phyloP scores from a whole-genome alignment of 768 basidiomycete genomes.

The Tephrocybe sp. region DNA sequence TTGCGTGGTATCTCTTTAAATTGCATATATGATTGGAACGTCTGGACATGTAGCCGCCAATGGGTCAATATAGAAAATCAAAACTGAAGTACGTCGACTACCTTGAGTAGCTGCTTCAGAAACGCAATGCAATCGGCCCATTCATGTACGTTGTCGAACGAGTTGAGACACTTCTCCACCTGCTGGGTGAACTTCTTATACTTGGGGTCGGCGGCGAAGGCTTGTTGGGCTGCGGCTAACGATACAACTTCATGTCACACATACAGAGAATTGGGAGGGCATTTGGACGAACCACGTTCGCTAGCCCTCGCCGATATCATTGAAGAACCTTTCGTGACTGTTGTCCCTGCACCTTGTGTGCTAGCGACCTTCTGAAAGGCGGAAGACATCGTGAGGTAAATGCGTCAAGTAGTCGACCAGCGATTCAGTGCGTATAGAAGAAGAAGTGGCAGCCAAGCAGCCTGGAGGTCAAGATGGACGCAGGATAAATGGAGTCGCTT shows the following conservation, averaged over 20 bases:
- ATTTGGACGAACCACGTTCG: constrained; percentile 47
- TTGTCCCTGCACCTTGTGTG: constrained; percentile 32
- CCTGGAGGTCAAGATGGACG: constrained; percentile 1
- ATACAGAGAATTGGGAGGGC: constrained; percentile 1
- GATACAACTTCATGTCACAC: background rate
- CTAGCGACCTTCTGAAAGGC: constrained; percentile 27
- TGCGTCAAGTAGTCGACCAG: constrained; percentile 17
- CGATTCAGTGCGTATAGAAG: constrained; percentile 12
- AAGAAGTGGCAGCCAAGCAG: constrained; percentile 12
- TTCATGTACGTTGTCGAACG: constrained; percentile 95
- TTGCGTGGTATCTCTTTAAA: constrained; percentile 97
- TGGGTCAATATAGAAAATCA: background rate
- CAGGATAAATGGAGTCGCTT: background rate
- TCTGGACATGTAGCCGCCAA: constrained; percentile 42
- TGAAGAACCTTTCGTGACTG: constrained; percentile 37
- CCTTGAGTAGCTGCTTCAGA: constrained; percentile 91
- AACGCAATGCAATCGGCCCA: constrained; percentile 99
- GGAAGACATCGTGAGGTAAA: constrained; percentile 14
- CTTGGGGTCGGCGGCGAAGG: constrained; percentile 80
- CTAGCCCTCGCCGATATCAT: constrained; percentile 43
- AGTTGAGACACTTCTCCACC: constrained; percentile 89
- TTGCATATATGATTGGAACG: constrained; percentile 89
- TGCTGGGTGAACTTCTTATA: constrained; percentile 92
- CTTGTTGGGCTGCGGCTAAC: constrained; percentile 49
- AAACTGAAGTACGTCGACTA: constrained; percentile 25